Percentiles rank a stretch among this genome's conserved stretches.
These are phyloP conservation scores for Lyophyllum atratum DNA, from an alignment of 768 basidiomycete genomes.

Conservation along the genomic window DNA sequence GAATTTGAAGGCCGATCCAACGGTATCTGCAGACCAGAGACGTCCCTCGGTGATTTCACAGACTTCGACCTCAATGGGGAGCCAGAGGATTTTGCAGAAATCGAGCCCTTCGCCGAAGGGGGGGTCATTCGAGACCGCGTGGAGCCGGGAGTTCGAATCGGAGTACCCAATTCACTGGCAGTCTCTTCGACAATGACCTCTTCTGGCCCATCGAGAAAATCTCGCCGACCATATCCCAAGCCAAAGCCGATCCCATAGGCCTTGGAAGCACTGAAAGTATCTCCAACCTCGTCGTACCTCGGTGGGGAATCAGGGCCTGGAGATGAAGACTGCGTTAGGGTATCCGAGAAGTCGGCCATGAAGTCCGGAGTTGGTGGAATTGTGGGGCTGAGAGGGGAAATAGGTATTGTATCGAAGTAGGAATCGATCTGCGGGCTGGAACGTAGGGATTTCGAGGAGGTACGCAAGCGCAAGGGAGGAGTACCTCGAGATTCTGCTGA, in stretches of 20 bases:
- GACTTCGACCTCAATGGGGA: conserved; percentile 3
- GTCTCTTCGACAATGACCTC: conserved; percentile 33
- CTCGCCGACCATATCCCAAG: conserved; percentile 22
- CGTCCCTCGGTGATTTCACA: conserved; percentile 10
- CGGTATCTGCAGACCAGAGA: conserved; percentile 19
- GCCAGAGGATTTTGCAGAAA: background rate
- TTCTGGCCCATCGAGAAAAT: conserved; percentile 26
- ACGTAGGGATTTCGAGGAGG: conserved; percentile 22
- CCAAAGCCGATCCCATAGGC: conserved; percentile 18
- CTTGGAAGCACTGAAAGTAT: conserved; percentile 23
- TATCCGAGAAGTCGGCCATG: conserved; percentile 61
- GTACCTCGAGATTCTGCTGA: conserved; percentile 5
- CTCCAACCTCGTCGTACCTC: conserved; percentile 23
- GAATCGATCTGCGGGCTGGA: conserved; percentile 3
- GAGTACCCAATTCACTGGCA: conserved; percentile 31
- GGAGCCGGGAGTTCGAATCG: conserved; percentile 33
- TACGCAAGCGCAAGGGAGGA: conserved; percentile 10
- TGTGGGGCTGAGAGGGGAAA: conserved; percentile 21
- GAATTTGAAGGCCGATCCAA: conserved; percentile 12
- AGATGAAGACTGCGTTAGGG: conserved; percentile 51
- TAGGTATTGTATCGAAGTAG: conserved; percentile 1
- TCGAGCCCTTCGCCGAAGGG: conserved; percentile 1
- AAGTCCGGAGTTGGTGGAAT: conserved; percentile 59
- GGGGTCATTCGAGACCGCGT: conserved; percentile 3
- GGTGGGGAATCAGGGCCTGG: conserved; percentile 57